These are phyloP conservation scores for Raffaelea albimanens DNA, from an alignment of 2,329 filamentous ascomycete species.

Conservation along the genomic window DNA sequence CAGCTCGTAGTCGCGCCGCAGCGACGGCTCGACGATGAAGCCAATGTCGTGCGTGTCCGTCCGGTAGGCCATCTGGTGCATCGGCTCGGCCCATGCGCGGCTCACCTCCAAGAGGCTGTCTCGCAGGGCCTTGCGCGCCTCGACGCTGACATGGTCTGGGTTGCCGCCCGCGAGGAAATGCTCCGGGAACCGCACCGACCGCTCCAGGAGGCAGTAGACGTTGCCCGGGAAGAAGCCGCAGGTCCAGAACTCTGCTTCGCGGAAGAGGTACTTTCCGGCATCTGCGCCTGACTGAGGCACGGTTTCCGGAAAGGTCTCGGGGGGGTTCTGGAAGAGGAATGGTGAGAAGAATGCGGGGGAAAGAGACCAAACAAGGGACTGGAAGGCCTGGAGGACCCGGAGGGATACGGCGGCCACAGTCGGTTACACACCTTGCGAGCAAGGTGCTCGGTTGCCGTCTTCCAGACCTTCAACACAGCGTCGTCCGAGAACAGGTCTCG, in stretches of 20 bases:
- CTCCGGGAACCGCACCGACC: slow-evolving; percentile 21
- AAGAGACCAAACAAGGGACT: neutral
- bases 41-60: slow-evolving; percentile 45
- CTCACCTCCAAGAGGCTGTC: slow-evolving; percentile 18
- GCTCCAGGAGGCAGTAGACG: slow-evolving; percentile 24
- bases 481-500: neutral
- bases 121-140: slow-evolving; percentile 6
- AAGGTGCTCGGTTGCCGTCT: neutral
- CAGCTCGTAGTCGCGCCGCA: slow-evolving; percentile 38
- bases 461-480: neutral
- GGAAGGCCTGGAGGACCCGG: too few species aligned
- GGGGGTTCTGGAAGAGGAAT: slow-evolving; percentile 12
- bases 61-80: slow-evolving; percentile 25
- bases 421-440: neutral
- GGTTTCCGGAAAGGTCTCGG: slow-evolving; percentile 15
- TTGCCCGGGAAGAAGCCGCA: slow-evolving; percentile 29
- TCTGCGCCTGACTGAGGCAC: slow-evolving; percentile 13
- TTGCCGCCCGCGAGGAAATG: slow-evolving; percentile 5
- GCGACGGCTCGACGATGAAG: slow-evolving; percentile 41
- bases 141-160: slow-evolving; percentile 1
- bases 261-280: slow-evolving; percentile 11
- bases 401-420: too few species aligned
- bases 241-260: slow-evolving; percentile 22
- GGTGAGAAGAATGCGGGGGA: too few species aligned
- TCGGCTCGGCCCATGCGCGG: slow-evolving; percentile 23